Evolutionary conservation across 192 early-diverging fungal species (phyloP), one percentile per base, ranked within the genome.

Genomic region (Coemansia sp.): DNA sequence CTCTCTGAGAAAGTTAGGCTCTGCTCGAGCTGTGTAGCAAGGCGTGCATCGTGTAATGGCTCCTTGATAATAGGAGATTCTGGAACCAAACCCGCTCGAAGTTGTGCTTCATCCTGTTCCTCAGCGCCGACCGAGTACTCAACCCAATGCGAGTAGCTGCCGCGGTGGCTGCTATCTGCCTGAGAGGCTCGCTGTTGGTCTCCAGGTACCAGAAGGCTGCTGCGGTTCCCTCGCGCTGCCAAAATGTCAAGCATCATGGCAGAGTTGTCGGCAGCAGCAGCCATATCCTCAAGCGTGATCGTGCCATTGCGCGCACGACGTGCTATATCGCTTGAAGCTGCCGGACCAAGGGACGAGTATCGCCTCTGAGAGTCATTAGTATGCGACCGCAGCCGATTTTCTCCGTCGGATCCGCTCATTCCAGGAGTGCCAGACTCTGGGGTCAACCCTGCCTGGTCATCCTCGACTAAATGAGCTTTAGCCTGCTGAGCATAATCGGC

Each of bases 221-320:
- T 32, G 41, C 53, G 53, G 28, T 41, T 31, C 19, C 41, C 34
- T 27, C 62, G 62, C 10, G 60, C 49, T 1, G 60, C 31, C 25
- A 64, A 28, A 18, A 48, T 8, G 38, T 64, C 62, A 12, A 64
- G 41, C 62, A 56, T 32, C 62, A 56, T 25, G 23, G 53, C 62
- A 10, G 62, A 64, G 44, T 48, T 64, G 21, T 61, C 30, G 8
- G 58, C 58, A 5, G 67, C 71, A n/a, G 54, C 54, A 18, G 67
- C 57, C 62, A 71, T 64, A 32, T 71, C 69, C 18, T 71, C 67
- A 16, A 74, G 58, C 51, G 73, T 68, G 24, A 74, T 68, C 4
- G 73, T 69, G 21, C 73, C 73, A 23, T 58, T 67, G 44, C 65
- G 58, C 26, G 47, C 50, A 27, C 58, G 44, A 34, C 47, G 58